phyloP scores from a whole-genome alignment of 306 rosid species.

The Castanea crenata region DNA sequence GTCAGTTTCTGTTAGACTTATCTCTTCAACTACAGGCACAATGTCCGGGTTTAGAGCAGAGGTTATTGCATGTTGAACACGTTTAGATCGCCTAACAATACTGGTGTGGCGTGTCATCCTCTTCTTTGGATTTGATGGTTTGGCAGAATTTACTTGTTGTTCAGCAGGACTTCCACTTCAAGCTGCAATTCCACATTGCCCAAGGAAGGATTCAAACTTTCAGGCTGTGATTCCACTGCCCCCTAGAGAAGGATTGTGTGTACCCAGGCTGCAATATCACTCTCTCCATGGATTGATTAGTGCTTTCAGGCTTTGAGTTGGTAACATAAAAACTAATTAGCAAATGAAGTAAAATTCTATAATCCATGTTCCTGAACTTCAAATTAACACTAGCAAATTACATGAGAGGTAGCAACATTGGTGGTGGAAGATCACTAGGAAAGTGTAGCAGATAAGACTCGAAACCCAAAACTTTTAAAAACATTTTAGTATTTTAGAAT shows the following conservation, averaged over 20 bases:
- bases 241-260: not conserved
- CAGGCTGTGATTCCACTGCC: not conserved
- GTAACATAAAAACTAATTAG: not conserved
- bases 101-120: not conserved
- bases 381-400: not conserved
- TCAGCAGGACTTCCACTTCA: constrained; percentile 6
- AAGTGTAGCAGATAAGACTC: not conserved
- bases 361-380: not conserved
- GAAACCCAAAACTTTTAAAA: not conserved
- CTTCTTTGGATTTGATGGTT: constrained; percentile 18
- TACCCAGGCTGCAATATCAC: not conserved
- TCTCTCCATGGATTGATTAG: not conserved
- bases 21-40: constrained; percentile 30
- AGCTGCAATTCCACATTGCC: constrained; percentile 11
- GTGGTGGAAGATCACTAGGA: not conserved
- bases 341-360: not conserved
- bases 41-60: not conserved
- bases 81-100: constrained; percentile 53
- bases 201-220: constrained; percentile 11
- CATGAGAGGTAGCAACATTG: not conserved
- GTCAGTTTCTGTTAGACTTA: constrained; percentile 30
- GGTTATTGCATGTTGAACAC: constrained; percentile 30
- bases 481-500: not conserved
- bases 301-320: not conserved
- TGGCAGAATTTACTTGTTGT: constrained; percentile 22